Base-by-base conservation (phyloP, 345 rosid genomes). In the Gossypium stocksii region DNA sequence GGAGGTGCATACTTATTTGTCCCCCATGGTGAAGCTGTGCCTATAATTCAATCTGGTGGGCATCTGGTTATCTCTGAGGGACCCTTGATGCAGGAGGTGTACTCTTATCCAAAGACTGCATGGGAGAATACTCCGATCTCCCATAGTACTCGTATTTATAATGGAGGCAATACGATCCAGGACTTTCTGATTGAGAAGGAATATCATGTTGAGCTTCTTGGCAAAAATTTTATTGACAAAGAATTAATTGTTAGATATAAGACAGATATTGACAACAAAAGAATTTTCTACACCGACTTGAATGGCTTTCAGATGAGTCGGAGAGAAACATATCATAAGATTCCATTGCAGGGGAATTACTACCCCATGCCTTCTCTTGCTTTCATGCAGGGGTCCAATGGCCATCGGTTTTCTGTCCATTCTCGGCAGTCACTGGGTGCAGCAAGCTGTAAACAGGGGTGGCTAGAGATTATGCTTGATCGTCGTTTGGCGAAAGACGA, bases 281-380 rank as follows among this genome's bases (percentile, higher is more conserved):
- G 85, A 77, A 70, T 86, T 70, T 93, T 95, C 86, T 90, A 86
- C 78, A 86, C 99, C 7, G 99, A 95, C 82, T 85, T 95, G 71
- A 95, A 95, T 85, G 99, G 98, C 68, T 95, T 95, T 81, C 99
- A 93, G 87, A 89, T 91, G 99, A 91, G 97, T 78, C 85, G 99
- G 78, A 88, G 99, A 80, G 97, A 95, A 83, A 88, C 93, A 49
- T 95, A 93, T 74, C 85, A 88, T 78, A 95, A 95, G 91, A 95
- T 95, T 78, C 99, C 99, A 0, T 82, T 95, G 82, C 97, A 93
- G 84, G 99, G 99, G 73, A 95, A 93, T 81, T 93, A 91, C 84
- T 95, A 95, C 80, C 99, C 99, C 1, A 95, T 95, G 97, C 98
- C 99, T 43, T 85, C 98, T 44, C 93, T 93, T 2, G 93, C 97